Evolutionary conservation across 176 grass and related monocot genomes (phyloP).

Genomic region (Canna indica): DNA sequence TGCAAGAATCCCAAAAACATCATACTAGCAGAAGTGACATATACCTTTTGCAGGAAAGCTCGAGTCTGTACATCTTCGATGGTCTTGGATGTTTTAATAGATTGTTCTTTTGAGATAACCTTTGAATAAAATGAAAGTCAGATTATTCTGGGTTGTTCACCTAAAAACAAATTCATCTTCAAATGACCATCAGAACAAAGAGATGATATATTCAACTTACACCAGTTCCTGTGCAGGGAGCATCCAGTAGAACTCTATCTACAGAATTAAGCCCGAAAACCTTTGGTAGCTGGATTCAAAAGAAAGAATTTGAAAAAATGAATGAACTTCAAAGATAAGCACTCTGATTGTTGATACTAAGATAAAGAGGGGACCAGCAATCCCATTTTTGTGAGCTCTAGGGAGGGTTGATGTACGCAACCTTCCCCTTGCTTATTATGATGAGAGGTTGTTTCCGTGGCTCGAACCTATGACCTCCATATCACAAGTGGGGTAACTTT

Average conservation of each 20-base stretch:
- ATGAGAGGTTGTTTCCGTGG: too few relatives aligned
- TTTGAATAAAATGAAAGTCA: constrained; percentile 25
- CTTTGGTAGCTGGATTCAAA: constrained; percentile 57
- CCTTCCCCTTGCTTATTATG: too few relatives aligned
- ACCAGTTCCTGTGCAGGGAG: constrained; percentile 86
- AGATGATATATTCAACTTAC: constrained; percentile 32
- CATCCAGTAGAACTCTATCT: constrained; percentile 96
- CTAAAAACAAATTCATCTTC: constrained; percentile 8
- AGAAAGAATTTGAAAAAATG: not conserved
- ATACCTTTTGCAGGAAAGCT: constrained; percentile 90
- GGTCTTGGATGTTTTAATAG: constrained; percentile 81
- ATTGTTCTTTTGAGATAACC: constrained; percentile 86
- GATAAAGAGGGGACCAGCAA: too few relatives aligned
- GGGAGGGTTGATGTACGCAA: too few relatives aligned
- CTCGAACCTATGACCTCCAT: too few relatives aligned
- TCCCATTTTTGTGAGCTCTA: too few relatives aligned
- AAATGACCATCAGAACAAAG: constrained; percentile 19
- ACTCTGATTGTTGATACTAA: too few relatives aligned
- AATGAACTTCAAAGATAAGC: not conserved
- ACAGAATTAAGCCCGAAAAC: constrained; percentile 80
- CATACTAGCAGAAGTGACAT: constrained; percentile 14
- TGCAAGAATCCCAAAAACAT: not conserved
- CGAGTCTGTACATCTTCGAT: constrained; percentile 77
- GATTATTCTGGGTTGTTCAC: not conserved
- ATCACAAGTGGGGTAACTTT: too few relatives aligned